Base-by-base conservation (phyloP, 2,329 filamentous ascomycete genomes). In the Colletotrichum siamense region DNA sequence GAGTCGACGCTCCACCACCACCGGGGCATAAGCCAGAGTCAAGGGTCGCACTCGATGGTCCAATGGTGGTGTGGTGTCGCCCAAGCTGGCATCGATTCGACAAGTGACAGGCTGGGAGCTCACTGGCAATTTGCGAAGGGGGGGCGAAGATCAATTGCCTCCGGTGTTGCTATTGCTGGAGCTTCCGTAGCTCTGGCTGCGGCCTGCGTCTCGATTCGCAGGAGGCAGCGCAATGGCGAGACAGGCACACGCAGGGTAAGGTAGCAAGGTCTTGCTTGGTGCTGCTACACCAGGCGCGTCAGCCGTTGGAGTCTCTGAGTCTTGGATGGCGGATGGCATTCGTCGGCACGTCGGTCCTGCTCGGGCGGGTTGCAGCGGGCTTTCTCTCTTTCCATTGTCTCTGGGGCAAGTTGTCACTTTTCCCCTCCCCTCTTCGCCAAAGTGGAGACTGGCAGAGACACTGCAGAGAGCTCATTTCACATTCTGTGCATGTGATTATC, bases 11-110 rank as follows among this genome's bases (percentile, higher is more conserved):
- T 24, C 36, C 71, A 61, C 63, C 44, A 44, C 44, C 9, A 49
- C 18, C 26, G 57, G 22, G 30, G 52, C 30, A 26, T 59, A 32
- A 22, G 18, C 28, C 59, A 32, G 59, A 62, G n/a, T 55, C 28
- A 71, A 65, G 62, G 62, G 55, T 68, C 39, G 39, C 69, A 71
- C 12, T 18, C 59, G 7, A 57, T 71, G 59, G 70, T 32, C 59
- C 49, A 65, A 69, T 73, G 34, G 59, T 73, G 73, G 70, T 68
- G 64, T 61, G 70, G n/a, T 73, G 64, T 73, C 36, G 70, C 22
- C 61, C 36, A 36, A 68, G 71, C 49, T 52, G 32, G n/a, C 61
- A 28, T 36, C 67, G 34, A 70, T 59, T 30, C 63, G 28, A 26
- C 64, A 49, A 64, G 63, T 73, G 70, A 69, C 64, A 73, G 64